Base-by-base conservation (phyloP, 2,329 filamentous ascomycete species). In the Truncatella angustata region DNA sequence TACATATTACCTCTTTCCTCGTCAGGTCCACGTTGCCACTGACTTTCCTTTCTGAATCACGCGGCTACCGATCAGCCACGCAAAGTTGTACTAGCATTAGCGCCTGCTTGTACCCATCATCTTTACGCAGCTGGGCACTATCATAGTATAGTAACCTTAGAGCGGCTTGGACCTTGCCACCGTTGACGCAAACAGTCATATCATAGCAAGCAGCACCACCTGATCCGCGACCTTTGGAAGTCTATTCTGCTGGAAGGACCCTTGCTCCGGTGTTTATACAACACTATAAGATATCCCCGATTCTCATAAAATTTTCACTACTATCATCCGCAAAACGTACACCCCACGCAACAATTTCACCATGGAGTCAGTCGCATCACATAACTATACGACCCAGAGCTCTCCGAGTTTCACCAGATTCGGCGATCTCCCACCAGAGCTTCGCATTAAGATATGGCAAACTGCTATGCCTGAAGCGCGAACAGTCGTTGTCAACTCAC, bases 361-460 rank as follows among this genome's bases (percentile, higher is more conserved):
- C 44, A 66, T 67, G 62, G 59, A 37, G 14, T 20, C 28, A 11
- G n/a, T 28, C 32, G n/a, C 20, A 47, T 36, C 62, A n/a, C n/a
- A n/a, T n/a, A n/a, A n/a, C n/a, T n/a, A n/a, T 7, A 56, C 51
- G 21, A 18, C 49, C 34, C 54, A 55, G 40, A 44, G 32, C 32
- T 49, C 56, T 11, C 50, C 51, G 16, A 59, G 52, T 43, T 68
- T 68, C 49, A 52, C 54, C 44, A 58, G 57, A 36, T 68, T 68
- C 58, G 54, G 56, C 36, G 42, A 64, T 7, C 65, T 68, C 7
- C 66, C 66, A 2, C 63, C 66, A 24, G 66, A 68, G 46, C 32
- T 68, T 42, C 63, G 65, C 14, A 64, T 68, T 49, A 67, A 62
- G 43, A 63, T 68, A 35, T 68, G 64, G 64, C 61, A 67, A 51